Evolutionary conservation across 169 alveolate genomes (phyloP), one percentile per base, ranked within the genome.

Genomic region (Plasmodium cynomolgi): DNA sequence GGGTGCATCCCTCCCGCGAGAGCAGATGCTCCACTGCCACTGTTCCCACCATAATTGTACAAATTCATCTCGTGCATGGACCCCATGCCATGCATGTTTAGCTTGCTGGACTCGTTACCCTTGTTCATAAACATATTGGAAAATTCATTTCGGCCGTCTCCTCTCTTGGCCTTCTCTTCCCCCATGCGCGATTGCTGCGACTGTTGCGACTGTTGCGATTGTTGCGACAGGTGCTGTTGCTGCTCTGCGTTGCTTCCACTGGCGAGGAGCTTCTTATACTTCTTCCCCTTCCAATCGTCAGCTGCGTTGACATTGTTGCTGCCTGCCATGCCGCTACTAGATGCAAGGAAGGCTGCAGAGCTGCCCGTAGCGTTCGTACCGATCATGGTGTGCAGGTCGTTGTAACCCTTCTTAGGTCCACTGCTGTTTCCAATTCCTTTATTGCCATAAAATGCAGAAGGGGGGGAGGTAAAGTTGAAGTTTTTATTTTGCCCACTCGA

Each of bases 91-190:
- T 84, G 54, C 6, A 74, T 41, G 23, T 41, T 34, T 33, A 34
- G 6, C 47, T 84, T 84, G 73, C 34, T 72, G 6, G 56, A 5
- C 3, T 72, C 92, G 54, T 71, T 84, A 72, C 58, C 77, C 26
- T 84, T 84, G 77, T 84, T 84, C 73, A 26, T 39, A n/a, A 72
- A 84, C 1, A 84, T 44, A 17, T 31, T 9, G n/a, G 92, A 3
- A 31, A 41, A 72, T 31, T 84, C 92, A 23, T 72, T 68, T 72
- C 79, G 44, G 58, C 58, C 77, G n/a, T 68, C 39, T 72, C 58
- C 83, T 26, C 79, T 84, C 79, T 84, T 84, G 31, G 31, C 26
- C 26, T 84, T 84, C 50, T 84, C 92, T 72, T 84, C 92, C 77
- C 37, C 4, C 73, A 84, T 29, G 37, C 83, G 80, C 20, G 31